Evolutionary conservation across 2,329 filamentous ascomycete genomes (phyloP).

Genomic region (Chaetoscypha palmicola): DNA sequence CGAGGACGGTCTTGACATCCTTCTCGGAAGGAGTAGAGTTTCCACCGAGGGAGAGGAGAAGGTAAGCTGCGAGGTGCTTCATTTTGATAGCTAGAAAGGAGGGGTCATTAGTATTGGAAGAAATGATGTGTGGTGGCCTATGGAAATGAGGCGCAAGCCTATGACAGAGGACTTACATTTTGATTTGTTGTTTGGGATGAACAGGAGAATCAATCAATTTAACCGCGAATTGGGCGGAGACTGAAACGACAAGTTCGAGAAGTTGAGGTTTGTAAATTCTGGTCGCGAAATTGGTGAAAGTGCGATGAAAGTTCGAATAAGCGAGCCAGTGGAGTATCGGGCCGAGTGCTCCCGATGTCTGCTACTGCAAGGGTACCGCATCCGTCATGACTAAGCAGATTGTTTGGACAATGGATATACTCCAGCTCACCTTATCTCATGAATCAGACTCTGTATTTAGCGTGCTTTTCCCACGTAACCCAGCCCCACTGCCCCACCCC

Average conservation of each 20-base stretch:
- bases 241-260: slow-evolving; percentile 84
- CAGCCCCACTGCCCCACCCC: no score
- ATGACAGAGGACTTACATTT: slow-evolving; percentile 23
- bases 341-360: no score
- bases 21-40: slow-evolving; percentile 79
- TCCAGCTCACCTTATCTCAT: background rate
- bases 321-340: no score
- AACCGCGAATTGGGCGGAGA: slow-evolving; percentile 98
- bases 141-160: background rate
- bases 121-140: slow-evolving; percentile 5
- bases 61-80: slow-evolving; percentile 99
- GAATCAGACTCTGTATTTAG: no score
- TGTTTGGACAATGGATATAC: background rate
- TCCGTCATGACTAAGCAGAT: no score
- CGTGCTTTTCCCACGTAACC: no score
- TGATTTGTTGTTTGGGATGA: slow-evolving; percentile 32
- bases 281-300: no score
- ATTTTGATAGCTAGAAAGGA: slow-evolving; percentile 59
- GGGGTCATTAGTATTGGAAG: slow-evolving; percentile 18
- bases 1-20: slow-evolving; percentile 85
- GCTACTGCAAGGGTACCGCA: no score
- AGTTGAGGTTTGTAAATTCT: slow-evolving; percentile 12
- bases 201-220: slow-evolving; percentile 99
- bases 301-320: no score
- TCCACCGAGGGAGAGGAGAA: slow-evolving; percentile 90